These are phyloP conservation scores for Nelumbo lutea DNA, from an alignment of 164 flowering plant species.

Conservation along the genomic window DNA sequence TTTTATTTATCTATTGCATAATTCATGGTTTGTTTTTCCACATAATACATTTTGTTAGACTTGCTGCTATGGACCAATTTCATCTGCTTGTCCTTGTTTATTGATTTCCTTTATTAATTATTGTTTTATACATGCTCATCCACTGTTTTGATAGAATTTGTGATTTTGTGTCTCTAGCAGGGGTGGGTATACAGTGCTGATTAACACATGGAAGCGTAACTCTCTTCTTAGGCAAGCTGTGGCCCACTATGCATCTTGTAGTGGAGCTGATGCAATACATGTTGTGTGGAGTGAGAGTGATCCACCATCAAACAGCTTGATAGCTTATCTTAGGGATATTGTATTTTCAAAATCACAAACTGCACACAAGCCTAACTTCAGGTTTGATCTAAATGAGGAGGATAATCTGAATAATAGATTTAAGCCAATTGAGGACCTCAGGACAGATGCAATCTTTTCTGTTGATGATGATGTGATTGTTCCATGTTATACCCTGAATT, in stretches of 20 bases:
- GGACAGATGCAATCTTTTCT: conserved; percentile 56
- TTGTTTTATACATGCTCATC: too few species aligned
- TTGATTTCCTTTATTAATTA: background rate
- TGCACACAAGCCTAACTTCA: conserved; percentile 36
- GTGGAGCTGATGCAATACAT: conserved; percentile 41
- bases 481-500: conserved; percentile 42
- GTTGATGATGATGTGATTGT: conserved; percentile 57
- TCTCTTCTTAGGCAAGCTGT: conserved; percentile 50
- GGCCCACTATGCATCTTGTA: conserved; percentile 53
- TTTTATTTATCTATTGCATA: too few species aligned
- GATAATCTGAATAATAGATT: conserved; percentile 49
- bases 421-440: conserved; percentile 40
- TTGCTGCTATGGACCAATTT: too few species aligned
- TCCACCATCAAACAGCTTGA: conserved; percentile 38
- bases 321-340: conserved; percentile 29
- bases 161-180: conserved; percentile 18
- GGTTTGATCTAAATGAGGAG: conserved; percentile 40
- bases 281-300: conserved; percentile 55
- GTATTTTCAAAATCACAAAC: conserved; percentile 36
- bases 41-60: too few species aligned
- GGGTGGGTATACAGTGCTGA: conserved; percentile 50
- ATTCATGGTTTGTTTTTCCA: too few species aligned
- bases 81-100: too few species aligned
- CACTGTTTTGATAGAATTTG: background rate
- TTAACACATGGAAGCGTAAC: conserved; percentile 53